Conservation (phyloP, 2,329 filamentous ascomycete species). For the Phialemoniopsis sp. region DNA sequence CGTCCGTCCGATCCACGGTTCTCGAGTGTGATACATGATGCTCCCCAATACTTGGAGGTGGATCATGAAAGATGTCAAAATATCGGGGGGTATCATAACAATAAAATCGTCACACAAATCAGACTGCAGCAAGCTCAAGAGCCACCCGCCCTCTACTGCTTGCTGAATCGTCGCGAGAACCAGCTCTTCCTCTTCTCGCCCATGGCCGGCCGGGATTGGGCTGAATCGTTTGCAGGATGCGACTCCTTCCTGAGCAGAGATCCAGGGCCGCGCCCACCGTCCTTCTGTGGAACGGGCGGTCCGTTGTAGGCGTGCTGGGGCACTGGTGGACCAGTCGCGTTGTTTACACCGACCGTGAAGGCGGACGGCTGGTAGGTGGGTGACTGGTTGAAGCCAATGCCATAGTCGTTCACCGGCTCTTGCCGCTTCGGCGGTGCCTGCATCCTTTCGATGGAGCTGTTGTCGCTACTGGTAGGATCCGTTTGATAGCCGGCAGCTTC, state of each 20-base stretch:
- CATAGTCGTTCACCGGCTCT: constrained; percentile 59
- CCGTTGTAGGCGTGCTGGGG: constrained; percentile 5
- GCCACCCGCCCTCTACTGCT: constrained; percentile 19
- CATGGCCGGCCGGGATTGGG: constrained; percentile 21
- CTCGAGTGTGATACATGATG: constrained; percentile 2
- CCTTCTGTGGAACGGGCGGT: constrained; percentile 27
- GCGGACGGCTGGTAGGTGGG: constrained; percentile 35
- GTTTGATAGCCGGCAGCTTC: constrained; percentile 79
- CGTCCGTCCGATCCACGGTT: constrained; percentile 2
- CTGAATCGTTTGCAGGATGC: constrained; percentile 5
- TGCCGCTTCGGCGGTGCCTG: constrained; percentile 48
- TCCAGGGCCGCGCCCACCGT: constrained; percentile 8
- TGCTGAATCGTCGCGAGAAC: constrained; percentile 81
- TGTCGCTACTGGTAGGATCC: constrained; percentile 83
- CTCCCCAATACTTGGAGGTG: background rate
- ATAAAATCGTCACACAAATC: constrained; percentile 7
- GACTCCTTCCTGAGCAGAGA: constrained; percentile 17
- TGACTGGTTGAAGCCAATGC: constrained; percentile 50
- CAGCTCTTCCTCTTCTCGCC: constrained; percentile 83
- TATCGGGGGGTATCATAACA: constrained; percentile 14
- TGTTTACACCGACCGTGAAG: constrained; percentile 25
- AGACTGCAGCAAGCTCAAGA: constrained; percentile 7
- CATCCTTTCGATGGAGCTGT: constrained; percentile 81
- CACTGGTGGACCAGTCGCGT: constrained; percentile 7
- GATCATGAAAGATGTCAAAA: constrained; percentile 1